Conservation (phyloP, 176 grass and related monocot species). For the Dendrocalamus sinicus region DNA sequence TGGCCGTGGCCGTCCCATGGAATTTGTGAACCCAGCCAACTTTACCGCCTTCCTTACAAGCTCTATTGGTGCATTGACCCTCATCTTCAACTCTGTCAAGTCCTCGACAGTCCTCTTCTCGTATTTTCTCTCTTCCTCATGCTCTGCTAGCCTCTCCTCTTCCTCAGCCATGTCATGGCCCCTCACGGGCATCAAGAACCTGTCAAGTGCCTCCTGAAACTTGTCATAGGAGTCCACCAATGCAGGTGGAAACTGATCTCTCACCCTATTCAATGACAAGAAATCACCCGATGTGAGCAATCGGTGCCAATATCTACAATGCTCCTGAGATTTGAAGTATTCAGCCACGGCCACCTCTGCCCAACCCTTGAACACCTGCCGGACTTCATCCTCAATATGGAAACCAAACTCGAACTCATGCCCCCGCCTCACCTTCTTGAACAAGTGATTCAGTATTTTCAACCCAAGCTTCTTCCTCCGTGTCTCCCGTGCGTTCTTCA, state of each 20-base stretch:
- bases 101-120: slow-evolving; percentile 78
- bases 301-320: slow-evolving; percentile 75
- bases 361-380: slow-evolving; percentile 69
- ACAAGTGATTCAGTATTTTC: slow-evolving; percentile 84
- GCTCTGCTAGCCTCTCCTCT: slow-evolving; percentile 61
- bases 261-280: slow-evolving; percentile 68
- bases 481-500: slow-evolving; percentile 89
- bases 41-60: slow-evolving; percentile 79
- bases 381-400: slow-evolving; percentile 66
- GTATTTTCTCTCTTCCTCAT: slow-evolving; percentile 76
- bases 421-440: slow-evolving; percentile 73
- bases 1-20: slow-evolving; percentile 78
- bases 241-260: slow-evolving; percentile 69
- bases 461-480: slow-evolving; percentile 85
- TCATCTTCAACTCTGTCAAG: slow-evolving; percentile 86
- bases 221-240: slow-evolving; percentile 85
- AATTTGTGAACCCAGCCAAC: slow-evolving; percentile 87
- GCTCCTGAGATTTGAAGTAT: slow-evolving; percentile 65
- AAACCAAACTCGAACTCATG: slow-evolving; percentile 76
- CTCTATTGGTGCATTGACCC: slow-evolving; percentile 68
- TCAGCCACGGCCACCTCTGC: slow-evolving; percentile 60
- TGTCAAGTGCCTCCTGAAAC: slow-evolving; percentile 66
- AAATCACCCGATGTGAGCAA: slow-evolving; percentile 80
- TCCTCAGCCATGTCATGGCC: slow-evolving; percentile 47
- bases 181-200: slow-evolving; percentile 64